Percentiles rank a stretch among this genome's conserved stretches.
phyloP scores from a whole-genome alignment of 192 early-diverging fungal genomes.

The Chytriomyces sp. region DNA sequence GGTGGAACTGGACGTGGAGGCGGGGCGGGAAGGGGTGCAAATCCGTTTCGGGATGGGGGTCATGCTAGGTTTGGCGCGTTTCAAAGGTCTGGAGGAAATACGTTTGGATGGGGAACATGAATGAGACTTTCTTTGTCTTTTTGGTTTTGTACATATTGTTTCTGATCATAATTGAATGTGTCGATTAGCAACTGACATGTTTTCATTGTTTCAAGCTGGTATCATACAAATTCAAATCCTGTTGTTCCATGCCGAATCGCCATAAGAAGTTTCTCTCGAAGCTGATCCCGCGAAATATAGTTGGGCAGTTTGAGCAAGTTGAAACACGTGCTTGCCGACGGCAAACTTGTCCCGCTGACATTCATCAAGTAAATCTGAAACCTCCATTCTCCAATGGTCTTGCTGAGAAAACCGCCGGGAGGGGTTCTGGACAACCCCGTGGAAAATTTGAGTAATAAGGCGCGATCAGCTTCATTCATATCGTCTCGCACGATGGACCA shows the following conservation, averaged over 20 bases:
- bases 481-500: slow-evolving; percentile 13
- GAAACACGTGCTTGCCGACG: slow-evolving; percentile 20
- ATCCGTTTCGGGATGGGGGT: too few species aligned
- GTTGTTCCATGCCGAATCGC: slow-evolving; percentile 13
- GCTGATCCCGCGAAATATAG: slow-evolving; percentile 16
- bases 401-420: not conserved
- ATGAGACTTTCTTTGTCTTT: too few species aligned
- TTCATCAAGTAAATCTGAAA: not conserved
- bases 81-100: too few species aligned
- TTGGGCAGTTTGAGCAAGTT: slow-evolving; percentile 17
- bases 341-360: slow-evolving; percentile 1
- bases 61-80: too few species aligned
- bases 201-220: too few species aligned
- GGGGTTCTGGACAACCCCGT: not conserved
- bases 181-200: too few species aligned
- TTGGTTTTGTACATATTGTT: too few species aligned
- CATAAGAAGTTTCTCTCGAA: slow-evolving; percentile 17
- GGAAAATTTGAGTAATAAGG: slow-evolving; percentile 12
- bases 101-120: too few species aligned
- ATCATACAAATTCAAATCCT: slow-evolving; percentile 26
- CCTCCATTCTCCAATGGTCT: not conserved
- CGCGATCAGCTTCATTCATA: slow-evolving; percentile 15
- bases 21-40: too few species aligned
- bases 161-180: too few species aligned
- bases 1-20: not conserved